phyloP scores from a whole-genome alignment of 2,329 filamentous ascomycete species.

The Plenodomus biglobosus region DNA sequence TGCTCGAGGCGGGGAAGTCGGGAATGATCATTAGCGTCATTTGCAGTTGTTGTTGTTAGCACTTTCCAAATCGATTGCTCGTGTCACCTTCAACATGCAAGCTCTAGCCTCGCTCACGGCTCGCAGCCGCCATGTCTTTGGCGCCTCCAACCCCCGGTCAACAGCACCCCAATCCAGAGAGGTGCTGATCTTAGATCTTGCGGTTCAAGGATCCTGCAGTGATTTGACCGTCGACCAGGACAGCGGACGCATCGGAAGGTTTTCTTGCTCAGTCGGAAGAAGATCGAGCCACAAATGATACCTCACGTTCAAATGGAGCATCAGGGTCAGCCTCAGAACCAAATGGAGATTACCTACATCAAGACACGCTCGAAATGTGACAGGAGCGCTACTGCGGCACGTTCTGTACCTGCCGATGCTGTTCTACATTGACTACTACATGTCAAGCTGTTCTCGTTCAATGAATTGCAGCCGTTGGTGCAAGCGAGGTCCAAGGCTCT shows the following conservation, averaged over 20 bases:
- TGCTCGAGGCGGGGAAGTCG: conserved; percentile 24
- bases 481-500: conserved; percentile 26
- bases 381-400: conserved; percentile 18
- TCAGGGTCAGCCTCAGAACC: conserved; percentile 14
- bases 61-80: background rate
- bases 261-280: conserved; percentile 9
- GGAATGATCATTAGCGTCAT: conserved; percentile 1
- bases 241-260: conserved; percentile 16
- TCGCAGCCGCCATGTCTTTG: conserved; percentile 6
- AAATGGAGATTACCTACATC: conserved; percentile 11
- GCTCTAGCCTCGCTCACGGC: background rate
- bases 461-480: conserved; percentile 12
- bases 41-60: background rate
- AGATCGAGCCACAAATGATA: conserved; percentile 27
- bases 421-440: conserved; percentile 24
- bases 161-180: conserved; percentile 17
- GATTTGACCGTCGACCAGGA: conserved; percentile 25
- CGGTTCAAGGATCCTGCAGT: conserved; percentile 24
- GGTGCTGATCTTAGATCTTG: conserved; percentile 14
- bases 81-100: background rate
- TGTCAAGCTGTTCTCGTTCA: conserved; percentile 17
- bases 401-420: conserved; percentile 28
- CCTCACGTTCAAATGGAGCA: conserved; percentile 23
- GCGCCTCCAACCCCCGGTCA: conserved; percentile 3
- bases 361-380: conserved; percentile 9